phyloP scores from a whole-genome alignment of 768 basidiomycete genomes.

The Termitomyces bulborhizus region DNA sequence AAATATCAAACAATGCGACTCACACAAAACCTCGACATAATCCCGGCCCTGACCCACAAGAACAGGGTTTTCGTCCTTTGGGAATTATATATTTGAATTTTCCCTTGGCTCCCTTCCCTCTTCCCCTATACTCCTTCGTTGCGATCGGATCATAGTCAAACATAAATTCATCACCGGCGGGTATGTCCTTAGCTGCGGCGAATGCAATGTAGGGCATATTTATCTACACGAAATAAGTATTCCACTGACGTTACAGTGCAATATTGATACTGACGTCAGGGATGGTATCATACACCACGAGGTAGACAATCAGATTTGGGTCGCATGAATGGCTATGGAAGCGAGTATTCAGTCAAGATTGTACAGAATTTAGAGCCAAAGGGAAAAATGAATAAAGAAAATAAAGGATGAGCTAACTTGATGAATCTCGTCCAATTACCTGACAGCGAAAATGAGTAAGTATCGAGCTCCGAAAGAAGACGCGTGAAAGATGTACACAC shows the following conservation, averaged over 20 bases:
- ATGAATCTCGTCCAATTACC: slow-evolving; percentile 77
- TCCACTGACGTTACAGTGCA: background rate
- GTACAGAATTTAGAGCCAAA: background rate
- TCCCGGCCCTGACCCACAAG: slow-evolving; percentile 22
- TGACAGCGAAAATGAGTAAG: slow-evolving; percentile 13
- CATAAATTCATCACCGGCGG: slow-evolving; percentile 48
- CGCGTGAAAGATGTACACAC: slow-evolving; percentile 26
- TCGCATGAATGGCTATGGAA: slow-evolving; percentile 57
- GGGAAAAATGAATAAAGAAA: background rate
- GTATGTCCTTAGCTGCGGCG: slow-evolving; percentile 42
- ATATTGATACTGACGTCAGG: slow-evolving; percentile 34
- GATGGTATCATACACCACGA: slow-evolving; percentile 58
- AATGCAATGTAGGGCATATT: slow-evolving; percentile 61
- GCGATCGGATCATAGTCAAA: slow-evolving; percentile 58
- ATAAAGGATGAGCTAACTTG: slow-evolving; percentile 39
- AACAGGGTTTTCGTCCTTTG: slow-evolving; percentile 26
- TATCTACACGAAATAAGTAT: slow-evolving; percentile 20
- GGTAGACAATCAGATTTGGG: slow-evolving; percentile 52
- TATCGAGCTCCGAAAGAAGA: background rate
- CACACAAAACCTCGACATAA: slow-evolving; percentile 18
- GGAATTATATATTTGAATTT: slow-evolving; percentile 21
- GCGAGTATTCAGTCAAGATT: background rate
- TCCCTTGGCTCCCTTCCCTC: slow-evolving; percentile 13
- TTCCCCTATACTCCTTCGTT: slow-evolving; percentile 8
- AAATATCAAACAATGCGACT: background rate